Conservation (phyloP, 345 rosid species). For the Salix exigua region DNA sequence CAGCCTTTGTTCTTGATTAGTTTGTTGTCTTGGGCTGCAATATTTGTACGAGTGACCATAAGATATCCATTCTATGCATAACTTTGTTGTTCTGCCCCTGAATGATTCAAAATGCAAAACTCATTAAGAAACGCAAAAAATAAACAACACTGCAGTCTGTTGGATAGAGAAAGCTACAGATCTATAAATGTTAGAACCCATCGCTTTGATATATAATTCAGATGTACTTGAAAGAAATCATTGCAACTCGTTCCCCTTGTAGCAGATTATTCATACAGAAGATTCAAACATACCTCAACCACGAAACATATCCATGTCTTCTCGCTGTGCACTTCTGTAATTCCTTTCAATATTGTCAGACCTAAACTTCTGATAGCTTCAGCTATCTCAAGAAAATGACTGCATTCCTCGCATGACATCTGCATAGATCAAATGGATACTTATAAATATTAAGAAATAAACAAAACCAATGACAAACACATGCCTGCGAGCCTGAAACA, state of each 20-base stretch:
- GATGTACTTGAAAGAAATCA: not conserved
- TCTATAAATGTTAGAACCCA: not conserved
- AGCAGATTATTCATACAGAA: conserved; percentile 11
- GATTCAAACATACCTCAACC: conserved; percentile 62
- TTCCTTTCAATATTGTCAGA: conserved; percentile 78
- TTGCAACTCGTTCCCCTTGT: not conserved
- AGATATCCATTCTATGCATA: conserved; percentile 86
- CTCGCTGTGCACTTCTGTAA: conserved; percentile 70
- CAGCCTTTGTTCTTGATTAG: conserved; percentile 32
- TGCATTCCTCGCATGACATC: conserved; percentile 90
- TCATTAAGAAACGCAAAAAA: not conserved
- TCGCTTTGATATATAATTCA: not conserved
- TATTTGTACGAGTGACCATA: conserved; percentile 89
- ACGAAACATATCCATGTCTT: conserved; percentile 84
- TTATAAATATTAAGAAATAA: not conserved
- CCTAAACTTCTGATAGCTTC: conserved; percentile 83
- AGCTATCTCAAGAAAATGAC: conserved; percentile 91
- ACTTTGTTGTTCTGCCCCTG: conserved; percentile 71
- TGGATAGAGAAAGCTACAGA: not conserved
- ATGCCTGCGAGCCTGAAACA: not conserved
- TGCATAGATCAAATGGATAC: conserved; percentile 37
- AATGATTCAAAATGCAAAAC: conserved; percentile 19
- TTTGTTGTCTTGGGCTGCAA: conserved; percentile 61
- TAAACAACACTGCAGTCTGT: not conserved
- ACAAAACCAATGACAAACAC: not conserved